phyloP scores from a whole-genome alignment of 495 filamentous ascomycete species.

The Hypoxylon lenormandii region DNA sequence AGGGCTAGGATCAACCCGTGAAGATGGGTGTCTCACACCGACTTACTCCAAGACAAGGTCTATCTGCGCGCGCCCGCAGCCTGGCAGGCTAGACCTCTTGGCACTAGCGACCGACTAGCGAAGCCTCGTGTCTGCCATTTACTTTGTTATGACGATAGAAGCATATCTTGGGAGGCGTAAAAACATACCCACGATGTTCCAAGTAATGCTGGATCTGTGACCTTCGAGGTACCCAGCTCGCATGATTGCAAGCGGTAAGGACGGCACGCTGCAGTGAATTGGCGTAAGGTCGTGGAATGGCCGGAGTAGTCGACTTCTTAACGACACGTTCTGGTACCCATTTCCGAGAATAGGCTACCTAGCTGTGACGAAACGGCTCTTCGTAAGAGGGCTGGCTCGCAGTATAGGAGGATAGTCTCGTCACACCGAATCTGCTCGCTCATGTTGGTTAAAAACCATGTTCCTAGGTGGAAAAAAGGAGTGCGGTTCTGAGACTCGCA shows the following conservation, averaged over 20 bases:
- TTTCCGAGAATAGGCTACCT: too few relatives aligned
- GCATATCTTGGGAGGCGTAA: too few relatives aligned
- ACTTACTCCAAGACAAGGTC: not conserved
- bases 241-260: too few relatives aligned
- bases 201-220: too few relatives aligned
- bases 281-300: too few relatives aligned
- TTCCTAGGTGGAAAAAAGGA: not conserved
- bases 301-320: too few relatives aligned
- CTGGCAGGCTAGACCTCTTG: not conserved
- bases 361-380: too few relatives aligned
- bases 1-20: not conserved
- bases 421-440: slow-evolving; percentile 6
- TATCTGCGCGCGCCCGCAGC: not conserved
- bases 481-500: slow-evolving; percentile 5
- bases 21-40: not conserved
- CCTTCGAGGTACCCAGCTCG: too few relatives aligned
- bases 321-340: not conserved
- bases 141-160: too few relatives aligned
- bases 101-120: not conserved
- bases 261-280: too few relatives aligned
- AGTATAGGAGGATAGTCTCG: not conserved
- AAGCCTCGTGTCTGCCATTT: not conserved
- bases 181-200: too few relatives aligned
- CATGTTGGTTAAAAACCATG: slow-evolving; percentile 14
- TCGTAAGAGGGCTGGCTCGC: slow-evolving; percentile 1